phyloP scores from a whole-genome alignment of 1,139 yeast species.

The Saccharomyces hybrid region DNA sequence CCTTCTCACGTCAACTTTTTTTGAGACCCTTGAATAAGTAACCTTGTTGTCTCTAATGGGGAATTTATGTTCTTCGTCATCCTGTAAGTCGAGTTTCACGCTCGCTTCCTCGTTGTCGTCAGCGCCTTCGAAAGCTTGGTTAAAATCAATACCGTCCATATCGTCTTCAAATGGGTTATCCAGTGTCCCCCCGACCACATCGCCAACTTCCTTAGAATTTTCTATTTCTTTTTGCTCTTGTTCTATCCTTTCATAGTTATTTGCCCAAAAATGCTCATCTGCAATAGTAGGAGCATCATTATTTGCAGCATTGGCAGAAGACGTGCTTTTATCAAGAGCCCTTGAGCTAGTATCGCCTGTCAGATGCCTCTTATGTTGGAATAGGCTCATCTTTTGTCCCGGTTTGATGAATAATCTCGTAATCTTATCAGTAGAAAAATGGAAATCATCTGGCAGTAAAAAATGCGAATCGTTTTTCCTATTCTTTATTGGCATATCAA shows the following conservation, averaged over 20 bases:
- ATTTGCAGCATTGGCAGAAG: conserved; percentile 1
- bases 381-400: conserved; percentile 33
- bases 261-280: conserved; percentile 73
- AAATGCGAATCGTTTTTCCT: conserved; percentile 38
- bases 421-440: conserved; percentile 62
- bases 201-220: conserved; percentile 25
- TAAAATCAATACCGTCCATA: conserved; percentile 37
- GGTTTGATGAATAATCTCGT: conserved; percentile 72
- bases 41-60: conserved; percentile 42
- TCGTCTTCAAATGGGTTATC: conserved; percentile 28
- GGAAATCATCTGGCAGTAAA: conserved; percentile 66
- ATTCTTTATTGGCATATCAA: conserved; percentile 40
- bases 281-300: conserved; percentile 32
- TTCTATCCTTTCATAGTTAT: conserved; percentile 45
- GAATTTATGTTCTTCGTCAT: conserved; percentile 42
- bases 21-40: conserved; percentile 72
- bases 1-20: conserved; percentile 71
- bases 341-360: conserved; percentile 4
- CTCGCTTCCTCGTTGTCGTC: conserved; percentile 24
- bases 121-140: conserved; percentile 38
- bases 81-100: conserved; percentile 19
- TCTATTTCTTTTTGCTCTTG: conserved; percentile 1
- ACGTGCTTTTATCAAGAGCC: not conserved
- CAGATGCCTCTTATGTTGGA: conserved; percentile 18
- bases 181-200: conserved; percentile 21